These are phyloP conservation scores for Haematococcus lacustris DNA, from an alignment of 139 green algal genomes.

Conservation along the genomic window DNA sequence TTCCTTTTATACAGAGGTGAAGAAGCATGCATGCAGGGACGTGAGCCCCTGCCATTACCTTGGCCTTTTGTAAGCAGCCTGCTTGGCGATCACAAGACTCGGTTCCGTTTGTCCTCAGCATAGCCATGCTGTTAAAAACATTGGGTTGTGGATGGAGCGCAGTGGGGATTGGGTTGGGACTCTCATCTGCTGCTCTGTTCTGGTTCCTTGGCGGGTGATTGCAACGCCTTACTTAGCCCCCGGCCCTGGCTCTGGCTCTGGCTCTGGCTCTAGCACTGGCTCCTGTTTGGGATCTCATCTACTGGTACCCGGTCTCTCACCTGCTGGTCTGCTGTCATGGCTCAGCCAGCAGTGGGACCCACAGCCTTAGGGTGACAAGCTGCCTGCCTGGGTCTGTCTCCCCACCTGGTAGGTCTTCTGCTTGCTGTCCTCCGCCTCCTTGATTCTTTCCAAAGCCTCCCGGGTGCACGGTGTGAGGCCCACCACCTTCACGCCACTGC, in stretches of 20 bases:
- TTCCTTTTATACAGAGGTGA: background rate
- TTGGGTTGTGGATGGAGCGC: no score
- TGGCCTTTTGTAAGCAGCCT: background rate
- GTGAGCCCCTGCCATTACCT: background rate
- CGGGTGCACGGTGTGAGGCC: conserved; percentile 22
- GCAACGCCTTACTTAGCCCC: no score
- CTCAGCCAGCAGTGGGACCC: background rate
- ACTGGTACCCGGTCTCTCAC: background rate
- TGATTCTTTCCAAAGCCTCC: conserved; percentile 35
- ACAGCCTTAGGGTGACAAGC: background rate
- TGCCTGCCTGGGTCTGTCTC: background rate
- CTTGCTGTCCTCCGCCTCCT: conserved; percentile 68
- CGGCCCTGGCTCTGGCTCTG: no score
- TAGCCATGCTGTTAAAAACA: no score
- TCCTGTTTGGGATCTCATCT: no score
- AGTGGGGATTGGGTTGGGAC: no score
- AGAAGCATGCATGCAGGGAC: background rate
- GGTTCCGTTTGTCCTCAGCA: no score
- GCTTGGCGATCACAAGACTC: no score
- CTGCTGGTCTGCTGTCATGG: background rate
- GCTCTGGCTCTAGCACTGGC: no score
- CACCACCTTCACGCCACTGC: conserved; percentile 30
- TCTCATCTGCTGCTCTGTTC: no score
- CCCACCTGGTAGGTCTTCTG: conserved; percentile 65
- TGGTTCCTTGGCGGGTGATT: no score